These are phyloP conservation scores for Waitea zeae DNA, from an alignment of 1,284 basidiomycete genomes.

Conservation along the genomic window DNA sequence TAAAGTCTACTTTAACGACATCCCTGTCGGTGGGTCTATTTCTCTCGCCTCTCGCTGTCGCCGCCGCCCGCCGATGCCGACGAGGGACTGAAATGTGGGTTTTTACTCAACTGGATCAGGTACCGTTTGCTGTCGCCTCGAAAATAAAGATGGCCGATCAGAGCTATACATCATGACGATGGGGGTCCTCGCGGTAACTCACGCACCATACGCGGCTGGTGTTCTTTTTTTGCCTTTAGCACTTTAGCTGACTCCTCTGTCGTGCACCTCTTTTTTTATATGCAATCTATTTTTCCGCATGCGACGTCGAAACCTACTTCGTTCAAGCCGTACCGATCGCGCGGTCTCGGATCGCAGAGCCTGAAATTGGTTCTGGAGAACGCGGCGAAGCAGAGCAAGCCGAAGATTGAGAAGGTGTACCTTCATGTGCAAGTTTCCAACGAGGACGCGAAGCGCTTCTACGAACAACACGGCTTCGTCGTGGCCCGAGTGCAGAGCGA, in stretches of 20 bases:
- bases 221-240: too few species aligned
- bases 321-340: constrained; percentile 57
- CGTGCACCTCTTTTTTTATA: constrained; percentile 5
- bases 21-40: too few species aligned
- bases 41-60: too few species aligned
- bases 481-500: constrained; percentile 42
- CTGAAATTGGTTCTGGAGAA: constrained; percentile 48
- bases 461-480: constrained; percentile 60
- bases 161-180: constrained; percentile 71
- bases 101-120: constrained; percentile 19
- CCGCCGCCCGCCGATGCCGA: too few species aligned
- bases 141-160: constrained; percentile 36
- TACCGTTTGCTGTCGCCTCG: constrained; percentile 64
- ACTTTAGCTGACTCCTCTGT: too few species aligned
- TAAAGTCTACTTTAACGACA: constrained; percentile 71
- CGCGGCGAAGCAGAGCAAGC: constrained; percentile 36
- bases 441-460: constrained; percentile 51
- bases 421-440: constrained; percentile 71
- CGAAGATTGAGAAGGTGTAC: constrained; percentile 49
- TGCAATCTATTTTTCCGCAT: too few species aligned
- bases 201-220: too few species aligned
- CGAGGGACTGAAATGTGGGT: background rate
- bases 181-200: constrained; percentile 62
- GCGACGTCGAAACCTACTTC: constrained; percentile 2
- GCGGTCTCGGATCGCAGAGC: constrained; percentile 49